phyloP scores from a whole-genome alignment of 306 rosid species.

The Quillaja saponaria region DNA sequence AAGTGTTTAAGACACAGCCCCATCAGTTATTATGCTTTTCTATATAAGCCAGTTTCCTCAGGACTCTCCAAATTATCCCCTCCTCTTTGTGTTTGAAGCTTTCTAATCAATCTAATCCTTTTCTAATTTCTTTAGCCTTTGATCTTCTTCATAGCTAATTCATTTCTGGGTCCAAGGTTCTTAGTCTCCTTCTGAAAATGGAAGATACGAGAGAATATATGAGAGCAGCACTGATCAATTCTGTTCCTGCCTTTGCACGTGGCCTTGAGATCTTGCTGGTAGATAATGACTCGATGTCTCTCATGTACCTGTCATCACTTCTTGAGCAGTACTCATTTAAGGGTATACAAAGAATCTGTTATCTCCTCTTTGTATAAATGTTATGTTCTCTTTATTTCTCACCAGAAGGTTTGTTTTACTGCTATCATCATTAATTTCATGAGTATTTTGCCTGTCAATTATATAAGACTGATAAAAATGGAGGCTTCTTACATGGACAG shows the following conservation, averaged over 20 bases:
- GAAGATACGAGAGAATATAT: not conserved
- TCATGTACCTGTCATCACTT: constrained; percentile 21
- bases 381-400: not conserved
- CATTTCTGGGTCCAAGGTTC: too few species aligned
- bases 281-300: constrained; percentile 35
- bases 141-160: not conserved
- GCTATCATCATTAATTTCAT: not conserved
- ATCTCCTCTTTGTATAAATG: not conserved
- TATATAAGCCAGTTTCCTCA: too few species aligned
- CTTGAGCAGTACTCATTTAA: constrained; percentile 40
- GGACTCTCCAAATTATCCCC: too few species aligned
- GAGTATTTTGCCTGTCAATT: not conserved
- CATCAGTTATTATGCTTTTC: too few species aligned
- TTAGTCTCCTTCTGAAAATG: constrained; percentile 11
- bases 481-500: not conserved
- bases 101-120: too few species aligned
- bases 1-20: too few species aligned
- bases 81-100: too few species aligned
- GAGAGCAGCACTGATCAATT: not conserved
- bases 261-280: constrained; percentile 37
- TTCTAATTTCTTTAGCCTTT: not conserved
- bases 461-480: not conserved
- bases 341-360: constrained; percentile 28
- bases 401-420: not conserved
- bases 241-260: constrained; percentile 33